These are phyloP conservation scores for Kregervanrija delftensis DNA, from an alignment of 805 yeast genomes.

Conservation along the genomic window DNA sequence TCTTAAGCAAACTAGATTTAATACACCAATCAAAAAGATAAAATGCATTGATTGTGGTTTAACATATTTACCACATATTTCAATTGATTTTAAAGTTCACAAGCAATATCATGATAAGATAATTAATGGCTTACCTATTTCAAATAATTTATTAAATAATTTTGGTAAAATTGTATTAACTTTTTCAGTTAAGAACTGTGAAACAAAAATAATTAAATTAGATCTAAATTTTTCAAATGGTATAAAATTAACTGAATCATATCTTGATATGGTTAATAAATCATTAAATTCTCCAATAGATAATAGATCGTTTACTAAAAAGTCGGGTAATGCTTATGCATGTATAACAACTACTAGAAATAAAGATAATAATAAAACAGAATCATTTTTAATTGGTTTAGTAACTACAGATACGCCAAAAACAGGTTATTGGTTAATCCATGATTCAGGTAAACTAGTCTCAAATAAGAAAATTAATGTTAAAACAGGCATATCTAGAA, in stretches of 20 bases:
- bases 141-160: background rate
- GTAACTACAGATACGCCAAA: constrained; percentile 43
- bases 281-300: constrained; percentile 52
- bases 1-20: no score
- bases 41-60: no score
- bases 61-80: constrained; percentile 34
- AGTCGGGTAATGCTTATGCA: constrained; percentile 41
- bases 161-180: background rate
- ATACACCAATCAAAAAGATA: no score
- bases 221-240: constrained; percentile 19
- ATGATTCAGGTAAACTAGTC: constrained; percentile 42
- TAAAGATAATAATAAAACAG: no score
- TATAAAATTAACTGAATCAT: constrained; percentile 26
- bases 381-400: constrained; percentile 41
- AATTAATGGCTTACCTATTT: constrained; percentile 16
- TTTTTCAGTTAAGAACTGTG: constrained; percentile 5
- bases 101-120: constrained; percentile 43
- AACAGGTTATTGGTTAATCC: constrained; percentile 55
- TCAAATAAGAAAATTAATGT: constrained; percentile 34
- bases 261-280: constrained; percentile 48
- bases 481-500: constrained; percentile 36
- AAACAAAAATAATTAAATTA: constrained; percentile 28
- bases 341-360: constrained; percentile 24
- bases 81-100: constrained; percentile 41
- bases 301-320: background rate